Conservation (phyloP, 2,329 filamentous ascomycete genomes). For the Monosporascus cannonballus region DNA sequence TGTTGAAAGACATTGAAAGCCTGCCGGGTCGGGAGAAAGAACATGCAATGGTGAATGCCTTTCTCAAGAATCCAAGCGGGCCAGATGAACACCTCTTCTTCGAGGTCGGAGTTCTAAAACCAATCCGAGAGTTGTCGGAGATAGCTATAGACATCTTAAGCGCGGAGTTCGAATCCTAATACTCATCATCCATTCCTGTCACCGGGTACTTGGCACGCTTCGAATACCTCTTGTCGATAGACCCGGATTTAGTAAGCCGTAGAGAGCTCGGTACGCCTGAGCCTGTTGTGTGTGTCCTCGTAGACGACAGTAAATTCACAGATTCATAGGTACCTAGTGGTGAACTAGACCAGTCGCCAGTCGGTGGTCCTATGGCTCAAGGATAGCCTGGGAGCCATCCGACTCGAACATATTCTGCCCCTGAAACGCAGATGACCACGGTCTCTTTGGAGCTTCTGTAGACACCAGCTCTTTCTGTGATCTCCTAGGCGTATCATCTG, state of each 20-base stretch:
- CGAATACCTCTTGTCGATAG: slow-evolving; percentile 6
- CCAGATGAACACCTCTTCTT: slow-evolving; percentile 41
- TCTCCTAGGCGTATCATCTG: slow-evolving; percentile 1
- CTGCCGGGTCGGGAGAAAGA: slow-evolving; percentile 40
- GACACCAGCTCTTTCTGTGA: background rate
- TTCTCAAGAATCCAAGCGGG: slow-evolving; percentile 34
- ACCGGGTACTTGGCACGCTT: background rate
- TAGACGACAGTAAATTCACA: background rate
- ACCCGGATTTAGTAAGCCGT: slow-evolving; percentile 7
- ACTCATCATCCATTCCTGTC: background rate
- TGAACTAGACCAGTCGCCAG: slow-evolving; percentile 1
- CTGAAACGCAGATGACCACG: slow-evolving; percentile 1
- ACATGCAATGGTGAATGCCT: slow-evolving; percentile 35
- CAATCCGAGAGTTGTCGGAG: slow-evolving; percentile 39
- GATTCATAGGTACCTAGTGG: background rate
- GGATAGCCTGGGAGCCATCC: background rate
- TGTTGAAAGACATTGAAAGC: slow-evolving; percentile 43
- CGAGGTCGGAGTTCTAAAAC: slow-evolving; percentile 40
- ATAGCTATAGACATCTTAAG: slow-evolving; percentile 39
- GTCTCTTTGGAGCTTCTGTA: slow-evolving; percentile 1
- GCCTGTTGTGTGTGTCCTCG: background rate
- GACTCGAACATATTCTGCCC: background rate
- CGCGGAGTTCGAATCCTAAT: slow-evolving; percentile 29
- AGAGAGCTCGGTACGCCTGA: background rate
- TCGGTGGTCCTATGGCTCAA: background rate